phyloP scores from a whole-genome alignment of 306 rosid species.

The Sophora flavescens region DNA sequence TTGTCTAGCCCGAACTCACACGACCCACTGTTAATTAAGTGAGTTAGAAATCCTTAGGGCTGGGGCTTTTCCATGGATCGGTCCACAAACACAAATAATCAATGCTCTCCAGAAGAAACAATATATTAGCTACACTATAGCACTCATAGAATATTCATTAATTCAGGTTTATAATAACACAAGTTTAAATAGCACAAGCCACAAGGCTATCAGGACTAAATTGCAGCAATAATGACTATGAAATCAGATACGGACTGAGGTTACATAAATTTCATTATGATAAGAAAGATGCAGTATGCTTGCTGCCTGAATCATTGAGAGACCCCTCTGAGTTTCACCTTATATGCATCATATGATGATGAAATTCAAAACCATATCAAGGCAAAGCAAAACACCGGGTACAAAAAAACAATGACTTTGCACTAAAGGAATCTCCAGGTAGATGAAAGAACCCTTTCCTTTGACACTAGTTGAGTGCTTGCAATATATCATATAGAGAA shows the following conservation, averaged over 20 bases:
- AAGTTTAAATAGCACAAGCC: not conserved
- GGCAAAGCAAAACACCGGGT: not conserved
- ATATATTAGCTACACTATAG: not conserved
- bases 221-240: not conserved
- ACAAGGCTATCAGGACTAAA: not conserved
- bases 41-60: too few relatives aligned
- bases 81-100: not conserved
- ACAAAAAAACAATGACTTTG: slow-evolving; percentile 1
- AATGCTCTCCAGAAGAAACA: not conserved
- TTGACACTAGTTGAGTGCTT: not conserved
- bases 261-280: not conserved
- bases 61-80: too few relatives aligned
- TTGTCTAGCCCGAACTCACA: too few relatives aligned
- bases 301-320: slow-evolving; percentile 1
- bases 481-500: slow-evolving; percentile 10
- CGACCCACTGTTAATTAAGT: too few relatives aligned
- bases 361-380: slow-evolving; percentile 4
- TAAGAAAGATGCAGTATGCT: not conserved
- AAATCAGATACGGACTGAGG: not conserved
- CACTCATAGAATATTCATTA: not conserved
- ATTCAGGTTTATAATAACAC: not conserved
- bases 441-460: slow-evolving; percentile 43
- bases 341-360: not conserved
- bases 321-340: slow-evolving; percentile 4
- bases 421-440: slow-evolving; percentile 31